Base-by-base conservation (phyloP, 2,329 filamentous ascomycete species). In the Emydomyces testavorans region DNA sequence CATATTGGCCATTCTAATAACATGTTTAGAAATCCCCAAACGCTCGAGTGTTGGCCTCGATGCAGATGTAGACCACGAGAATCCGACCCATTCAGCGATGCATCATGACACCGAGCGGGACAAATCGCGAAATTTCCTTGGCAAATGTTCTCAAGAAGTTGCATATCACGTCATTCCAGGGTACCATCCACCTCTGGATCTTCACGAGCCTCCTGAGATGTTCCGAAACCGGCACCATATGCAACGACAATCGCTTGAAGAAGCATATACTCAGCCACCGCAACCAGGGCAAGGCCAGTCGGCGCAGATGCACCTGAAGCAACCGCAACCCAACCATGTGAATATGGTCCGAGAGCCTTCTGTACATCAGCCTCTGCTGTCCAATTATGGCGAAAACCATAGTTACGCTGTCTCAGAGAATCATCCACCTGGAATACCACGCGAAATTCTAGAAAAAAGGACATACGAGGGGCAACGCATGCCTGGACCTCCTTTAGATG, bases 101-200 rank as follows among this genome's bases (percentile, higher is more conserved):
- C 73, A 76, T 46, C 72, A 76, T 51, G 78, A 81, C 48, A 68
- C 70, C 39, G 71, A 79, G 54, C 71, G 78, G 45, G 78, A 82
- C 52, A 80, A 80, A 60, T 80, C 78, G 41, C 74, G 75, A 49
- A 66, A 74, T 29, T 82, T 79, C 56, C 70, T 83, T 26, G 76
- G 74, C 48, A 81, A 80, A 63, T 82, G 79, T 59, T 74, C 81
- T 42, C 77, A 82, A 55, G 80, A 83, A 61, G 77, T 83, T 43
- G 77, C 78, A 2, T 83, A 83, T 57, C 75, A 83, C 52, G 71
- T 83, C 28, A 77, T 80, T 41, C 79, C 79, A n/a, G 74, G 78
- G 18, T 71, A 75, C 29, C 77, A 82, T 54, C 74, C 77, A 42
- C 72, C 75, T 16, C 74, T 76, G 8, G 75, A 79, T 13, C 56